Evolutionary conservation across 2,329 filamentous ascomycete genomes (phyloP).

Genomic region (Bipolaris cookei): DNA sequence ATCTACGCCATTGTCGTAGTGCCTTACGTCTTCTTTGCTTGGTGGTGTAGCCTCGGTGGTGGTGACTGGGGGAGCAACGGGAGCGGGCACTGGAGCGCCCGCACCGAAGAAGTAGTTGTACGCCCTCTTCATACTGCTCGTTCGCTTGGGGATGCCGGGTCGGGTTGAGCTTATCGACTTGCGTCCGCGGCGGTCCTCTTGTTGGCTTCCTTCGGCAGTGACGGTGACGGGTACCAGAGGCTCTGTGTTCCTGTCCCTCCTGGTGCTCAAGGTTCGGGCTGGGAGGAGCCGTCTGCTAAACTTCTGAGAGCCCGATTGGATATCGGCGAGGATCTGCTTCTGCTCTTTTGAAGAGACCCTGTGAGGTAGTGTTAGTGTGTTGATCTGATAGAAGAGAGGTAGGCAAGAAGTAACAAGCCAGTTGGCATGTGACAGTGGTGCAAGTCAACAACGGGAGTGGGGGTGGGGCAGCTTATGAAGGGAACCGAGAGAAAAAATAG

Average conservation of each 20-base stretch:
- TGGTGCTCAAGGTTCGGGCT: slow-evolving; percentile 29
- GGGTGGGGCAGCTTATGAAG: slow-evolving; percentile 4
- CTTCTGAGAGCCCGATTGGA: slow-evolving; percentile 47
- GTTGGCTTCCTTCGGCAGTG: slow-evolving; percentile 31
- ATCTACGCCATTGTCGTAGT: slow-evolving; percentile 38
- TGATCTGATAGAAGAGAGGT: slow-evolving; percentile 3
- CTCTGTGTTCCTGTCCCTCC: slow-evolving; percentile 33
- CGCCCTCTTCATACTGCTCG: slow-evolving; percentile 49
- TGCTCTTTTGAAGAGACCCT: slow-evolving; percentile 46
- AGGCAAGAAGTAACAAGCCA: slow-evolving; percentile 10
- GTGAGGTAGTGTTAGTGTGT: slow-evolving; percentile 18
- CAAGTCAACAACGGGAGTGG: not conserved
- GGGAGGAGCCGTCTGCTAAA: slow-evolving; percentile 42
- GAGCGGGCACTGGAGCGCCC: slow-evolving; percentile 26
- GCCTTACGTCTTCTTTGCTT: slow-evolving; percentile 26
- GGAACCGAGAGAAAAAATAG: slow-evolving; percentile 5
- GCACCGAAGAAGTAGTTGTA: slow-evolving; percentile 52
- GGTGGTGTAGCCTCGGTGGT: slow-evolving; percentile 32
- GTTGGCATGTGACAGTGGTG: not conserved
- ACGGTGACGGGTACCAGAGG: slow-evolving; percentile 40
- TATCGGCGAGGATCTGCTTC: slow-evolving; percentile 50
- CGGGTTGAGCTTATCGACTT: slow-evolving; percentile 40
- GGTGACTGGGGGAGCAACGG: slow-evolving; percentile 36
- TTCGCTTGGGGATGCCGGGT: slow-evolving; percentile 46
- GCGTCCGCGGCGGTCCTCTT: slow-evolving; percentile 42